Conservation (phyloP, 2,329 filamentous ascomycete species). For the Xylariaceae sp. region DNA sequence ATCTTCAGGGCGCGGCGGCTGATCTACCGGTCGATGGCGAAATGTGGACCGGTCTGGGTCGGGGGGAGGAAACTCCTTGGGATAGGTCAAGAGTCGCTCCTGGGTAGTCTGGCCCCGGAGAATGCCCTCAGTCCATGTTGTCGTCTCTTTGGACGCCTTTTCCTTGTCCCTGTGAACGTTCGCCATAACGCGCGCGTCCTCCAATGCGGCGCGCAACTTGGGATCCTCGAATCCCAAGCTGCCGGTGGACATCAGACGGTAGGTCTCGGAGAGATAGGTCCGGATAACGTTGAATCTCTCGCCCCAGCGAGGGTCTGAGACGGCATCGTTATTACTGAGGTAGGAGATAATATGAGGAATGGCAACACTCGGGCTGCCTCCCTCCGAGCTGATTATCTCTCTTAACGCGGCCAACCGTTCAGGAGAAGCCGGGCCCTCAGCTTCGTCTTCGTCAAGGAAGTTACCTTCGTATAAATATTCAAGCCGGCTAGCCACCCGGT, state of each 20-base stretch:
- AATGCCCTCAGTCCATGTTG: constrained; percentile 22
- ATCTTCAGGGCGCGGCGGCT: constrained; percentile 3
- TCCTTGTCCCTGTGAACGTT: constrained; percentile 18
- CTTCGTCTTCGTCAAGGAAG: neutral
- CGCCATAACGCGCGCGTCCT: constrained; percentile 22
- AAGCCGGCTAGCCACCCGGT: constrained; percentile 3
- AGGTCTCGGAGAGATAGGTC: constrained; percentile 34
- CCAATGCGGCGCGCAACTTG: constrained; percentile 16
- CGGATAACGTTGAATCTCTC: constrained; percentile 24
- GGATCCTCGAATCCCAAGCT: constrained; percentile 20
- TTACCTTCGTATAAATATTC: constrained; percentile 8
- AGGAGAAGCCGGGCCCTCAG: neutral
- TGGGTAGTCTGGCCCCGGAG: constrained; percentile 14
- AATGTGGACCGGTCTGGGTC: constrained; percentile 15
- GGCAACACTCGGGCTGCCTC: constrained; percentile 32
- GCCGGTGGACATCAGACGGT: constrained; percentile 21
- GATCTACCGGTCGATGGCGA: constrained; percentile 17
- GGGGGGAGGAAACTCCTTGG: constrained; percentile 17
- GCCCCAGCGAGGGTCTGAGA: constrained; percentile 32
- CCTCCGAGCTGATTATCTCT: constrained; percentile 18
- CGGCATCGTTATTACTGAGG: constrained; percentile 43
- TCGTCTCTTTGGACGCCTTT: constrained; percentile 14
- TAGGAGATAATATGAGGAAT: constrained; percentile 38
- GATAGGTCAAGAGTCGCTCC: constrained; percentile 23
- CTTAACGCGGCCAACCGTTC: neutral